These are phyloP conservation scores for Pestalotiopsis fici DNA, from an alignment of 2,329 filamentous ascomycete genomes.

Conservation along the genomic window DNA sequence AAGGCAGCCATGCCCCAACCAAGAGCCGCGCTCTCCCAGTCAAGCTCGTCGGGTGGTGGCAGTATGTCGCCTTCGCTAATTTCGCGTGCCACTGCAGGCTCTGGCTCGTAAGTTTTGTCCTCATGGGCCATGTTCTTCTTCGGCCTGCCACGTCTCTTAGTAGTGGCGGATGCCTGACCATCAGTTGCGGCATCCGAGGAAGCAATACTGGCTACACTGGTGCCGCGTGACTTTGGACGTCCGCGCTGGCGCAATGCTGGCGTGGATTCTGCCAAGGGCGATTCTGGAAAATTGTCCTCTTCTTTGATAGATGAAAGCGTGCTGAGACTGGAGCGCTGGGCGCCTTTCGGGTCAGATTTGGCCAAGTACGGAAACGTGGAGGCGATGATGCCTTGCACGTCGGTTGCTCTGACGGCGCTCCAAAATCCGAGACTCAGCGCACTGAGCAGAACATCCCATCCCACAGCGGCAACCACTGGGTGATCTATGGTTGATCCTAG, in stretches of 20 bases:
- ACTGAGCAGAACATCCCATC: slow-evolving; percentile 60
- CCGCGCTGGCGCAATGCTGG: slow-evolving; percentile 19
- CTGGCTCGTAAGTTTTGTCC: slow-evolving; percentile 39
- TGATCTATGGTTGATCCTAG: slow-evolving; percentile 55
- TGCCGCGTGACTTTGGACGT: slow-evolving; percentile 16
- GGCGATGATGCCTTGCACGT: slow-evolving; percentile 49
- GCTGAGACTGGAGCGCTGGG: slow-evolving; percentile 2
- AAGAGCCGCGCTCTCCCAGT: slow-evolving; percentile 48
- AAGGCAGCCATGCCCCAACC: slow-evolving; percentile 45
- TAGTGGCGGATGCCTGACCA: slow-evolving; percentile 5
- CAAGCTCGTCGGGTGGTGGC: slow-evolving; percentile 38
- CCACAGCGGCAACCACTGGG: slow-evolving; percentile 57
- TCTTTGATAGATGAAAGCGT: slow-evolving; percentile 12
- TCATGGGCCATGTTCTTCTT: slow-evolving; percentile 24
- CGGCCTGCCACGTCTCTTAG: slow-evolving; percentile 19
- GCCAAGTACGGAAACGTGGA: slow-evolving; percentile 33
- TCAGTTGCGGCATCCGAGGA: slow-evolving; percentile 23
- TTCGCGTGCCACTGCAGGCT: slow-evolving; percentile 29
- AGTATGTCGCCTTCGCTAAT: slow-evolving; percentile 41
- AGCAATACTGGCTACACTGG: slow-evolving; percentile 19
- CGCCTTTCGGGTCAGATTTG: not conserved
- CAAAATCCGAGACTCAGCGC: slow-evolving; percentile 55
- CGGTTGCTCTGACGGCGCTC: slow-evolving; percentile 55
- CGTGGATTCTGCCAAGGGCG: slow-evolving; percentile 2
- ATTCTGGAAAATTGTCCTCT: slow-evolving; percentile 15